Base-by-base conservation (phyloP, 495 filamentous ascomycete genomes). In the Xylaria venustula region DNA sequence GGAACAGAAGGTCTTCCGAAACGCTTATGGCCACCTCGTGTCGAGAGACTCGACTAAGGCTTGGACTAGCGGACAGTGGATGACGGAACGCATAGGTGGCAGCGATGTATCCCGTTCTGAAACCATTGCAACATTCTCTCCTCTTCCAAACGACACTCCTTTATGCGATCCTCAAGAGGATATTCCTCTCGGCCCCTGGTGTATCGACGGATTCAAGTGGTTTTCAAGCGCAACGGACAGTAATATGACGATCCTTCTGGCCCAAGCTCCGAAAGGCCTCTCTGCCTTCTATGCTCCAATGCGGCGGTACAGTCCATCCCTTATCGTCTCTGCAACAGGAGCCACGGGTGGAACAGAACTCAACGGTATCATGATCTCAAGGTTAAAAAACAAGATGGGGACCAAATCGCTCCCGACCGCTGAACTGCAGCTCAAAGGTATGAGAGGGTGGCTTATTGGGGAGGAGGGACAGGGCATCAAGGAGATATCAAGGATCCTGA, bases 51-150 rank as follows among this genome's bases (percentile, higher is more conserved):
- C 86, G 3, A 59, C 68, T 7, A 59, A 73, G n/a, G 80, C 83
- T 15, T 92, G 89, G 89, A 92, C 89, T 4, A 86, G 82, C 30
- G 89, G 90, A 0, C 90, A 93, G 67, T 93, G 90, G 90, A 93
- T 93, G 90, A 92, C 90, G 0, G 89, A 92, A 64, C 81, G 89
- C n/a, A 73, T 80, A 0, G 89, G 89, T 7, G 89, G 89, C 2
- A 88, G 85, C 61, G 90, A 93, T 62, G 87, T 92, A 3, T 84
- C 84, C 7, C 82, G 78, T 46, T 90, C 87, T 0, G 89, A 93
- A 69, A 93, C 89, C 1, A 61, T 90, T 80, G 32, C 82, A 4
- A 60, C 40, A 7, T 53, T 53, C 58, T 32, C 58, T 22, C 58
- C 58, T 25, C 47, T 47, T 1, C 40, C 40, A 12, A 36, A 25